Percentiles rank a stretch among this genome's conserved stretches.
Evolutionary conservation across 768 basidiomycete species (phyloP).

Genomic region (Suillus spraguei): DNA sequence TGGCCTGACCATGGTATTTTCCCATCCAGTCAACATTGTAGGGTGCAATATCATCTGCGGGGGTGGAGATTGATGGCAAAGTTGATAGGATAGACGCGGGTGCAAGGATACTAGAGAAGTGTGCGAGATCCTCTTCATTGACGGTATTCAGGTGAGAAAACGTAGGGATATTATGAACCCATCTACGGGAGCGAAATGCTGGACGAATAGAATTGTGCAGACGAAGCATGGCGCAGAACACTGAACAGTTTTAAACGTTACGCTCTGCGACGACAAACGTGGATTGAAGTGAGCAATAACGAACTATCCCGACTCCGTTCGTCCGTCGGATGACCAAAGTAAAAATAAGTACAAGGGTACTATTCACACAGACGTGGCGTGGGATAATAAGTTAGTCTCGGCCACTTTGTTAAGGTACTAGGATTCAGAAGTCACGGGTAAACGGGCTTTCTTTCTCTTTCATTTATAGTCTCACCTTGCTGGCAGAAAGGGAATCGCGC

Average conservation of each 20-base stretch:
- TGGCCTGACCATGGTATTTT: conserved; percentile 85
- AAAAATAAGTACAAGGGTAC: conserved; percentile 4
- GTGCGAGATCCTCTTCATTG: conserved; percentile 58
- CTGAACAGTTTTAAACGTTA: background rate
- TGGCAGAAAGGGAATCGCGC: conserved; percentile 2
- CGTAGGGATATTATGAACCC: conserved; percentile 24
- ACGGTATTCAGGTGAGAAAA: conserved; percentile 48
- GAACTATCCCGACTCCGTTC: background rate
- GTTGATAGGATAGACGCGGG: conserved; percentile 69
- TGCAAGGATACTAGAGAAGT: conserved; percentile 69
- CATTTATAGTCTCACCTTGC: conserved; percentile 10
- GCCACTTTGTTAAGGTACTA: conserved; percentile 12
- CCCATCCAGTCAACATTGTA: conserved; percentile 97
- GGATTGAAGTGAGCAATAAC: background rate
- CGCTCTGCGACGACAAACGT: background rate
- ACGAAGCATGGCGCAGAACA: conserved; percentile 12
- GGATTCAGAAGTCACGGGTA: background rate
- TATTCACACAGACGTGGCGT: conserved; percentile 12
- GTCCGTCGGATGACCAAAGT: background rate
- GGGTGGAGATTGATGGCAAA: conserved; percentile 47
- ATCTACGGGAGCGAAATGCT: conserved; percentile 14
- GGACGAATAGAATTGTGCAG: conserved; percentile 12
- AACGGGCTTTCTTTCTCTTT: conserved; percentile 14
- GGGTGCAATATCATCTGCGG: conserved; percentile 66
- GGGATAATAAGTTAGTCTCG: conserved; percentile 3